These are phyloP conservation scores for Eucalyptus decipiens DNA, from an alignment of 345 rosid genomes.

Conservation along the genomic window DNA sequence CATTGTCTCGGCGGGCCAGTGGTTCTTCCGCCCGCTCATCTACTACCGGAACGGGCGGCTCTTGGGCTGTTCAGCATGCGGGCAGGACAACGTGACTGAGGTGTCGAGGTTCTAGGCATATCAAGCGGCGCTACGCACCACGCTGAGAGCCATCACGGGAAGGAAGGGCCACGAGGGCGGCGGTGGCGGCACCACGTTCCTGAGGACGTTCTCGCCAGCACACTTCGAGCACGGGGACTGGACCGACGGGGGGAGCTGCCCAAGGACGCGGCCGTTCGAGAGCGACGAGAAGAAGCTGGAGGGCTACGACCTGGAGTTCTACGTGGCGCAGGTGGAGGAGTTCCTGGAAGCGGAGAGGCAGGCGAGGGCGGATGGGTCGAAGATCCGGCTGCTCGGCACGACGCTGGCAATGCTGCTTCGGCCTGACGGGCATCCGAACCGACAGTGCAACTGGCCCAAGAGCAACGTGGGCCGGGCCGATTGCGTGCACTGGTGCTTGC, in stretches of 20 bases:
- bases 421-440: constrained; percentile 48
- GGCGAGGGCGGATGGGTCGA: constrained; percentile 24
- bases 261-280: constrained; percentile 28
- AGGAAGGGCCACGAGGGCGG: constrained; percentile 16
- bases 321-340: constrained; percentile 28
- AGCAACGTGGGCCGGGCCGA: constrained; percentile 20
- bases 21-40: constrained; percentile 42
- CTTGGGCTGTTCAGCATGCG: constrained; percentile 25
- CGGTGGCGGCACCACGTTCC: constrained; percentile 1
- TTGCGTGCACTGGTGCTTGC: constrained; percentile 86
- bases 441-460: constrained; percentile 9
- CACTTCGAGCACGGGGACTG: constrained; percentile 66
- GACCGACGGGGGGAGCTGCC: constrained; percentile 58
- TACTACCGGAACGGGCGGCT: constrained; percentile 12
- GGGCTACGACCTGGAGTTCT: constrained; percentile 27
- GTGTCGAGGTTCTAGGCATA: constrained; percentile 30
- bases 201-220: constrained; percentile 40
- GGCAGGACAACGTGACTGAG: constrained; percentile 10
- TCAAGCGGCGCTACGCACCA: constrained; percentile 49
- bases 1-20: constrained; percentile 44
- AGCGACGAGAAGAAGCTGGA: constrained; percentile 28
- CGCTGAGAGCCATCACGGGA: constrained; percentile 22
- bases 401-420: constrained; percentile 45
- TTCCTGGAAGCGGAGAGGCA: constrained; percentile 16
- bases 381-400: constrained; percentile 16